phyloP scores from a whole-genome alignment of 305 asterid genomes.

The Fraxinus nigra region DNA sequence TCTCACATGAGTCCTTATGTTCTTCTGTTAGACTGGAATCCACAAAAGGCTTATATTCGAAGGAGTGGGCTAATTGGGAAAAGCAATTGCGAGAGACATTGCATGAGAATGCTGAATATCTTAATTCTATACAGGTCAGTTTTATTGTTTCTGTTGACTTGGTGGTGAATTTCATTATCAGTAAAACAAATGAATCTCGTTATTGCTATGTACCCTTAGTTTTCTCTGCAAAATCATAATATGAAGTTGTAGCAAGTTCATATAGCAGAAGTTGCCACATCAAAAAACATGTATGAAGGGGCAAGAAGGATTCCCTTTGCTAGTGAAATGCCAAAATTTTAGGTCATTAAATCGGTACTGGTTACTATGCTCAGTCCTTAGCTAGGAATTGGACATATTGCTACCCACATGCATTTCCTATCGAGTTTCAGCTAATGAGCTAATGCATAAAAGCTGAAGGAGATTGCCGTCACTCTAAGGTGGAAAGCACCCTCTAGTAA shows the following conservation, averaged over 20 bases:
- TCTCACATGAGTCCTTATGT: not conserved
- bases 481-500: not conserved
- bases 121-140: conserved; percentile 82
- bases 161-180: not conserved
- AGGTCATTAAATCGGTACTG: not conserved
- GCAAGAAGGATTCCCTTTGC: not conserved
- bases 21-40: conserved; percentile 67
- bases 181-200: not conserved
- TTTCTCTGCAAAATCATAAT: not conserved
- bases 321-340: not conserved
- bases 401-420: not conserved
- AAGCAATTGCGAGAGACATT: conserved; percentile 61
- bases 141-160: conserved; percentile 6
- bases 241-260: conserved; percentile 1
- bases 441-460: not conserved
- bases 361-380: not conserved
- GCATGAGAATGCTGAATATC: conserved; percentile 59
- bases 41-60: conserved; percentile 67
- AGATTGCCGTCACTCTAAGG: not conserved
- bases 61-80: conserved; percentile 93
- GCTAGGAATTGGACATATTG: not conserved
- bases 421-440: not conserved
- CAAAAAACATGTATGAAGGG: not conserved
- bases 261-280: conserved; percentile 1
- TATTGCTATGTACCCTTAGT: not conserved